Conservation (phyloP, 208 protist genomes). For the Angomonas ambiguus region DNA sequence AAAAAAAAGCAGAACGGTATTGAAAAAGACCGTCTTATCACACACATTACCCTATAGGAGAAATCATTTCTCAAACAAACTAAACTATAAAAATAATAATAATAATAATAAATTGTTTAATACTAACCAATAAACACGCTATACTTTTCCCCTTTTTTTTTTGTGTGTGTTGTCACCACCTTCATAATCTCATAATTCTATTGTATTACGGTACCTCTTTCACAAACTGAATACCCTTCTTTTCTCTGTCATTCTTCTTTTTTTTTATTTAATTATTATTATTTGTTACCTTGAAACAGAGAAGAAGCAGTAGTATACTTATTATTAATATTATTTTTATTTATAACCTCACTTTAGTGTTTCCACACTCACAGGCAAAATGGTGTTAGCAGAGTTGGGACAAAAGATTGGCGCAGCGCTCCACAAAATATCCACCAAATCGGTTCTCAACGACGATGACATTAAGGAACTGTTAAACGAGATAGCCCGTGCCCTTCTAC, state of each 20-base stretch:
- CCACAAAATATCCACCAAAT: constrained; percentile 84
- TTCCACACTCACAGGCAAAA: constrained; percentile 31
- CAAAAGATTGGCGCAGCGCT: constrained; percentile 93
- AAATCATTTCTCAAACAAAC: too few relatives aligned
- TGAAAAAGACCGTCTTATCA: too few relatives aligned
- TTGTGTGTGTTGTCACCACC: neutral
- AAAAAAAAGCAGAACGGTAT: neutral
- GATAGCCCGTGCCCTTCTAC: constrained; percentile 92
- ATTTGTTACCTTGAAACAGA: constrained; percentile 14
- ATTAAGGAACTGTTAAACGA: constrained; percentile 95
- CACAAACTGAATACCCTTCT: neutral
- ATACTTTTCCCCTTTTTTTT: too few relatives aligned
- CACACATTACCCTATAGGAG: too few relatives aligned
- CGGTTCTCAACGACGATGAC: constrained; percentile 93
- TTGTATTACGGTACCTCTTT: too few relatives aligned
- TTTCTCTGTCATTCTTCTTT: constrained; percentile 13
- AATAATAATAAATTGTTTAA: constrained; percentile 11
- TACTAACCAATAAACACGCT: neutral
- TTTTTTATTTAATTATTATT: constrained; percentile 19
- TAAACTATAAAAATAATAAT: neutral
- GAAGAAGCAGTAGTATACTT: constrained; percentile 12
- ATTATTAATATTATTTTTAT: neutral
- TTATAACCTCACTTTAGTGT: neutral
- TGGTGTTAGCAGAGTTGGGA: constrained; percentile 93
- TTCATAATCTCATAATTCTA: neutral